A percentile compares a stretch with the other conserved stretches of the same genome.
Evolutionary conservation across 495 filamentous ascomycete genomes (phyloP).

Genomic region (Aspergillus campestris): DNA sequence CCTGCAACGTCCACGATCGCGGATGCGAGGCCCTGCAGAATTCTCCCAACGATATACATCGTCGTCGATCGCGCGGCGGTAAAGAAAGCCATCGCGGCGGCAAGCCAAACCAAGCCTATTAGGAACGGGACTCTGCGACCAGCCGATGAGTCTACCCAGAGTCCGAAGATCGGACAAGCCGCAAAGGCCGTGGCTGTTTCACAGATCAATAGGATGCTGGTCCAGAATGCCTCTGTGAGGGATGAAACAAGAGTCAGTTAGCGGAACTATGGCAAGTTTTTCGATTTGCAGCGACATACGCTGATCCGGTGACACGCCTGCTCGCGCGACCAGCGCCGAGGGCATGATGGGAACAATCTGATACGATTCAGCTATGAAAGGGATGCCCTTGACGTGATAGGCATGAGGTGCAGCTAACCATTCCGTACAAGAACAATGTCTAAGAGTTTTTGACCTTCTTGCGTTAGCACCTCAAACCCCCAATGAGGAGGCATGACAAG

Average conservation of each 20-base stretch:
- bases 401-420: slow-evolving; percentile 1
- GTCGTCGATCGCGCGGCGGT: slow-evolving; percentile 53
- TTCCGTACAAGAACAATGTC: slow-evolving; percentile 15
- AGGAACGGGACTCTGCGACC: slow-evolving; percentile 53
- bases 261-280: not conserved
- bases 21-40: slow-evolving; percentile 62
- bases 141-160: slow-evolving; percentile 8
- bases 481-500: not conserved
- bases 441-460: not conserved
- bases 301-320: slow-evolving; percentile 12
- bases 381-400: not conserved
- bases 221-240: slow-evolving; percentile 14
- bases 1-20: slow-evolving; percentile 62
- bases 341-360: slow-evolving; percentile 20
- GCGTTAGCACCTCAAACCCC: not conserved
- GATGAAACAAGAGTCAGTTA: not conserved
- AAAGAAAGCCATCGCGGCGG: slow-evolving; percentile 54
- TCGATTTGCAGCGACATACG: slow-evolving; percentile 4
- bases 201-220: slow-evolving; percentile 12
- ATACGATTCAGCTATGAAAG: not conserved
- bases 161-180: slow-evolving; percentile 11
- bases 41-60: slow-evolving; percentile 51
- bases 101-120: slow-evolving; percentile 53
- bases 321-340: slow-evolving; percentile 10
- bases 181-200: slow-evolving; percentile 11